phyloP scores from a whole-genome alignment of 352 stramenopile species.

The Phytophthora tentaculata region DNA sequence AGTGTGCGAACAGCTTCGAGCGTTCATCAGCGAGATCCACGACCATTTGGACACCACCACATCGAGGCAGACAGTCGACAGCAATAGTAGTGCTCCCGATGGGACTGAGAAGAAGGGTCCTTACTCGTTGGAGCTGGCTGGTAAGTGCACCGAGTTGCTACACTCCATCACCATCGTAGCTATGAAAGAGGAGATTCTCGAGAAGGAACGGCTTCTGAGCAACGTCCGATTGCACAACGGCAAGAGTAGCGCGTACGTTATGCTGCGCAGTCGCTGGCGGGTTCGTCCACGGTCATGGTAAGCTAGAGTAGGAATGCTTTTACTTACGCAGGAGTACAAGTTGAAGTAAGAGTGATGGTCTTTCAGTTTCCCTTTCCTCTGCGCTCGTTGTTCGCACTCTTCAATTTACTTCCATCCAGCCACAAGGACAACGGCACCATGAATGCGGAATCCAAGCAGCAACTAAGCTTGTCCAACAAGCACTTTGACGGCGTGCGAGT shows the following conservation, averaged over 20 bases:
- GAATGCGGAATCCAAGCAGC: conserved; percentile 10
- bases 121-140: neutral
- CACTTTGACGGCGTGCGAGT: conserved; percentile 8
- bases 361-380: conserved; percentile 18
- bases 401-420: conserved; percentile 9
- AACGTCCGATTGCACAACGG: conserved; percentile 17
- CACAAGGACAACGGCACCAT: conserved; percentile 10
- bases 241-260: conserved; percentile 13
- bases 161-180: conserved; percentile 20
- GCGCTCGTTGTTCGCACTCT: conserved; percentile 17
- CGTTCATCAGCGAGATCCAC: conserved; percentile 13
- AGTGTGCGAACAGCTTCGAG: conserved; percentile 25
- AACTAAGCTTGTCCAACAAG: neutral
- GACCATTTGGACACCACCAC: neutral
- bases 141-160: conserved; percentile 18
- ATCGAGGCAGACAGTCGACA: neutral
- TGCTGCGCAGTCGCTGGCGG: conserved; percentile 16
- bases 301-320: neutral
- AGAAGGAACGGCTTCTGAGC: conserved; percentile 12
- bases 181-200: conserved; percentile 27
- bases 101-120: too few species aligned
- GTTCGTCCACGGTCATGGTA: conserved; percentile 23
- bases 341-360: conserved; percentile 38
- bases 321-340: conserved; percentile 5
- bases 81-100: neutral